Evolutionary conservation across 176 grass and related monocot genomes (phyloP), one percentile per base, ranked within the genome.

Genomic region (Carex cristatella): DNA sequence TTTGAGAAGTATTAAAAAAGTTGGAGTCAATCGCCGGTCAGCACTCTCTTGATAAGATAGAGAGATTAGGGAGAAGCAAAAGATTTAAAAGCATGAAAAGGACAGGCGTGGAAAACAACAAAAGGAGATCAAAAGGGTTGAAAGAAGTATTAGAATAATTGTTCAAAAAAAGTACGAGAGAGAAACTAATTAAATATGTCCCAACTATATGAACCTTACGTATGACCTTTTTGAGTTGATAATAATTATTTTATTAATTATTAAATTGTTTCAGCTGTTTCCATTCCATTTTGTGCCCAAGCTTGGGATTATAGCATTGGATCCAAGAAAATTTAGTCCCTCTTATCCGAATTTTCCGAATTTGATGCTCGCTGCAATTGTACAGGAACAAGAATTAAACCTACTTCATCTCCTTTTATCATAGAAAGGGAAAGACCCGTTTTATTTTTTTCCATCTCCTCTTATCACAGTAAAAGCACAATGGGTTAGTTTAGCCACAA

Each of bases 141-240:
- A 72, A 75, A 85, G 30, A 28, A 61, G 40, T 60, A 65, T 82
- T 66, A 64, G 10, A 81, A 81, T 81, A 81, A 61, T 63, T 81
- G 30, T 81, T 81, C 53, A 56, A 57, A 85, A 85, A 85, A 85
- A 85, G 83, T 78, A 64, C 32, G 83, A 51, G 83, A 78, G 83
- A 85, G 69, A 85, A 85, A 85, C 9, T 54, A 61, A 77, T 85
- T 31, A 77, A 74, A 56, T 74, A 71, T 85, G 53, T 32, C 0
- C 57, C 79, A 60, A 61, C 49, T 82, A 62, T 11, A 82, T 82
- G 37, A 82, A 82, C 18, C 55, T 82, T 82, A 48, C 10, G 60
- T 65, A 65, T 64, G 60, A 65, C 55, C 70, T 77, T 76, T 85
- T 85, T 79, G 32, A 28, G 42, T 63, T 85, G 44, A 51, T 70